Base-by-base conservation (phyloP, 768 basidiomycete genomes). In the Crassisporium funariophilum region DNA sequence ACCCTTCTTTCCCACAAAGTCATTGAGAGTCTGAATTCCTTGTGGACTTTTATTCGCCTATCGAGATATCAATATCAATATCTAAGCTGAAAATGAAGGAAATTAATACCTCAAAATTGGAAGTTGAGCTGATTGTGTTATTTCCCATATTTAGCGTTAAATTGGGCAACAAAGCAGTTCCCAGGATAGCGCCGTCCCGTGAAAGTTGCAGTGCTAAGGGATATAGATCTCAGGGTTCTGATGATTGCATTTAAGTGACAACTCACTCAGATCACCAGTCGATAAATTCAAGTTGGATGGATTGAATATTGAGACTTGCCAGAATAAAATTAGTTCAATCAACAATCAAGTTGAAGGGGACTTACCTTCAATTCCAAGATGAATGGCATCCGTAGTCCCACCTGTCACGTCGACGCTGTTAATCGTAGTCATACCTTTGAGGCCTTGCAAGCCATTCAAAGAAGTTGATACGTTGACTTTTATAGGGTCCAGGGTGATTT, bases 401-500 rank as follows among this genome's bases (percentile, higher is more conserved):
- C 86, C 84, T 21, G 76, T 53, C 2, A 89, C 82, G 58, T 89
- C 86, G 13, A 89, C 84, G 11, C 58, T 66, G 19, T 73, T 65
- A 44, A 89, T 85, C 5, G 66, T 68, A 7, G 77, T 81, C 55
- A 75, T 63, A 8, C 76, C 77, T 35, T 82, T 74, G 34, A 88
- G 62, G 21, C 86, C 85, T 56, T 74, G 73, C 10, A 89, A 62
- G 23, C 87, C 87, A 16, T 71, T 65, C 38, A 89, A 64, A 12
- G 68, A 71, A 4, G 83, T 81, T 5, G 83, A 71, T 2, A 88
- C 86, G 52, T 87, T 80, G 60, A 89, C 84, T 46, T 78, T 79
- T 62, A 89, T 88, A 4, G 83, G 76, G 59, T 85, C 77, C 6
- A 89, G 72, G n/a, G 78, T 81, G 46, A 89, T 79, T 54, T 77